Evolutionary conservation across 2,329 filamentous ascomycete genomes (phyloP).

Genomic region (Cercospora sesami): DNA sequence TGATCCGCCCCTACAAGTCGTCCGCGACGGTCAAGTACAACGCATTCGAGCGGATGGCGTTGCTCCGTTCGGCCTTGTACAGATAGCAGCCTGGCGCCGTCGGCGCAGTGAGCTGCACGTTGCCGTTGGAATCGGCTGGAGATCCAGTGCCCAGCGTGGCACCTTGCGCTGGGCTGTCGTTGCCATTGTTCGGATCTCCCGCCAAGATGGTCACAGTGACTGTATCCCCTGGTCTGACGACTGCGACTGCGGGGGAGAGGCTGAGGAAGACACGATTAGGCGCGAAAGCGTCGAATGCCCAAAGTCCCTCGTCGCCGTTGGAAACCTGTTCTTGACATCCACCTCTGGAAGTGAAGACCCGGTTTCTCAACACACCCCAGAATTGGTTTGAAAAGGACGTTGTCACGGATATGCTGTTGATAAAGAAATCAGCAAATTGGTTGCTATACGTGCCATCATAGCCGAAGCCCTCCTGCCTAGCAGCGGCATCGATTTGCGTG

Average conservation of each 20-base stretch:
- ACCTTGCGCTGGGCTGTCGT: background rate
- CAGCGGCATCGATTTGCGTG: conserved; percentile 24
- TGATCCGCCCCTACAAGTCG: background rate
- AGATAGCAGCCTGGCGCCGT: conserved; percentile 20
- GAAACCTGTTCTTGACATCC: conserved; percentile 24
- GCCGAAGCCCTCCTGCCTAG: conserved; percentile 13
- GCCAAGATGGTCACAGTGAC: conserved; percentile 2
- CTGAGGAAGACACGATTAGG: conserved; percentile 6
- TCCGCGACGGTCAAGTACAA: conserved; percentile 18
- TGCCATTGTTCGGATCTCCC: background rate
- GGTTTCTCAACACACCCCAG: conserved; percentile 29
- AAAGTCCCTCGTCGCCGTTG: conserved; percentile 8
- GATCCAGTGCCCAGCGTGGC: conserved; percentile 17
- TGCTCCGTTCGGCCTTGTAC: conserved; percentile 23
- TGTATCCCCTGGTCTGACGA: conserved; percentile 3
- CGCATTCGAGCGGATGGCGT: conserved; percentile 18
- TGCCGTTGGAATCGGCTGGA: conserved; percentile 13
- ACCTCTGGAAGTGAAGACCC: conserved; percentile 15
- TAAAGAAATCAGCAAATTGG: conserved; percentile 26
- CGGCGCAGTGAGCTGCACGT: conserved; percentile 19
- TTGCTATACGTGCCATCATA: conserved; percentile 26
- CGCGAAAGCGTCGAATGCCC: conserved; percentile 20
- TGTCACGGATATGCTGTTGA: conserved; percentile 20
- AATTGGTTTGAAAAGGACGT: no score
- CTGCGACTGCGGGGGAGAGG: background rate